phyloP scores from a whole-genome alignment of 495 filamentous ascomycete species.

The Neurospora africana region DNA sequence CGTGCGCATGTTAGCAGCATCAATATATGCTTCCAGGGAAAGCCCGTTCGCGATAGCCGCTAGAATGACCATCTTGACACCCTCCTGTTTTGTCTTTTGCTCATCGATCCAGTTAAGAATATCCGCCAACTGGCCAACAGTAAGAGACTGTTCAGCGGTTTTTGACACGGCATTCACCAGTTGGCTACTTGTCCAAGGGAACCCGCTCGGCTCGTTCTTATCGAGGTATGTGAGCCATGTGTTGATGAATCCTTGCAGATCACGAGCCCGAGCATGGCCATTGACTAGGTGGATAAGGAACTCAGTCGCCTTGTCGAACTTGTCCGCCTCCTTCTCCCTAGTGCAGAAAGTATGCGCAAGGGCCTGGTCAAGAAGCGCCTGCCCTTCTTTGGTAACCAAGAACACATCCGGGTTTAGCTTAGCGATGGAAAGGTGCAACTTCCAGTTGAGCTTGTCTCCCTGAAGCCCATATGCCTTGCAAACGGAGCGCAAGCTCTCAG shows the following conservation, averaged over 20 bases:
- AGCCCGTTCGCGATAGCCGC: conserved; percentile 39
- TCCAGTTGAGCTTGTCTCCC: conserved; percentile 44
- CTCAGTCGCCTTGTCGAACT: conserved; percentile 8
- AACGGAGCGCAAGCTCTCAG: conserved; percentile 26
- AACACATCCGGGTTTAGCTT: conserved; percentile 62
- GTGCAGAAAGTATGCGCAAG: conserved; percentile 8
- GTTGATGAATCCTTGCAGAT: conserved; percentile 55
- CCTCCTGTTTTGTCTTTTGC: not conserved
- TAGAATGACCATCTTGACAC: conserved; percentile 23
- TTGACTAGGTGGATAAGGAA: conserved; percentile 49
- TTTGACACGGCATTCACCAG: conserved; percentile 36
- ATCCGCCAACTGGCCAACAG: conserved; percentile 35
- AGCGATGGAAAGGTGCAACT: conserved; percentile 47
- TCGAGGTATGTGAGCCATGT: conserved; percentile 54
- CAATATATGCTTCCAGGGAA: conserved; percentile 31
- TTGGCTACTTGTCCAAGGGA: conserved; percentile 50
- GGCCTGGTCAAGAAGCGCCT: conserved; percentile 25
- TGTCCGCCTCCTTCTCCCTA: not conserved
- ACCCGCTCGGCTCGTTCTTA: conserved; percentile 25
- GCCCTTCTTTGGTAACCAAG: conserved; percentile 29
- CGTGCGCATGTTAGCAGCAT: conserved; percentile 23
- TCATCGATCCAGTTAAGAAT: conserved; percentile 31
- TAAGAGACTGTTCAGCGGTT: conserved; percentile 34
- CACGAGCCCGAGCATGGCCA: conserved; percentile 53
- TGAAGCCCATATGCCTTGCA: conserved; percentile 31